Evolutionary conservation across 106 monocot species (phyloP), one percentile per base, ranked within the genome.

Genomic region (Allium sativum): DNA sequence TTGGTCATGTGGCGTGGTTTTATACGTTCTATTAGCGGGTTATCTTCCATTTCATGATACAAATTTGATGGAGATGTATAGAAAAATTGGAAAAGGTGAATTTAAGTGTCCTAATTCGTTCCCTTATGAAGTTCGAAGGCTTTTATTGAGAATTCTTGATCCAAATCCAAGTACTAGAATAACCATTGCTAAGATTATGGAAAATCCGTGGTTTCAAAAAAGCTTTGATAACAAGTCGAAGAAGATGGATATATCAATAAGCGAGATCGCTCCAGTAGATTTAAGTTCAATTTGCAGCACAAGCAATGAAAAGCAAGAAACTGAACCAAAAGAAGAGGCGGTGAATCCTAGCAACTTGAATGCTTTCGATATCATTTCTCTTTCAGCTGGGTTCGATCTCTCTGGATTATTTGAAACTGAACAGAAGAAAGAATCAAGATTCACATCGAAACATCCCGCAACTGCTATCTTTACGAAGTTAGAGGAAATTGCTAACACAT

Each of bases 291-390:
- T 64, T 21, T 46, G 21, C 15, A 47, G 22, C 8, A 72, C 19
- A 13, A 55, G 46, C 6, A 75, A 74, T 20, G 61, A 9, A 43
- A 52, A 61, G 40, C 62, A 12, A 18, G 69, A 70, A 19, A 12
- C 48, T 45, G 63, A 64, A 21, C 72, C 14, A 21, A 72, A 73
- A 19, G 55, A 59, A 46, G 70, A 78, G 53, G n/a, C 54, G 10
- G 46, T n/a, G 44, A 73, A 70, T 41, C 57, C 70, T 12, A 41
- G 60, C 14, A 79, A 78, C 55, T 59, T 86, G 73, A 82, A 86
- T 72, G 86, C 86, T 70, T 86, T 86, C 40, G 82, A 86, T 51
- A 82, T 86, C 45, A 86, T 86, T 51, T 78, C 86, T 55, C 69
- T 86, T 59, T 86, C 86, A 7, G 68, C 63, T 14, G 81, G 86